These are phyloP conservation scores for Picea engelmannii DNA, from an alignment of 83 land plant species.

Conservation along the genomic window DNA sequence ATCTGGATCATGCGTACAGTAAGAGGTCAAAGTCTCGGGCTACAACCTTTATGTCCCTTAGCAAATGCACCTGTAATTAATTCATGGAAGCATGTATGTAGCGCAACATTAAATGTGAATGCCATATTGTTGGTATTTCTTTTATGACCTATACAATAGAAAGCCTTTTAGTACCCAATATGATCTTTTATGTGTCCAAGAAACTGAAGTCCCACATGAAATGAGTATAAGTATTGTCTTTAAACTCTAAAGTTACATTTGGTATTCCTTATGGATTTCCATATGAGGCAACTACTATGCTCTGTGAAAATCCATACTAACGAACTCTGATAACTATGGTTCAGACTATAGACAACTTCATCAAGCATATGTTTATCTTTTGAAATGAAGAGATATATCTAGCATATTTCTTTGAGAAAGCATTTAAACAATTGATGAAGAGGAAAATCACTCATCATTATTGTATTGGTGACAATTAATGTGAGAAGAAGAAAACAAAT, in stretches of 20 bases:
- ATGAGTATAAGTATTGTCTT: constrained; percentile 71
- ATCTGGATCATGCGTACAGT: too few relatives aligned
- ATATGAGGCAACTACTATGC: constrained; percentile 52
- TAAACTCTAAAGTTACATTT: constrained; percentile 64
- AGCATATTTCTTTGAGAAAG: too few relatives aligned
- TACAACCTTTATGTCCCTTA: constrained; percentile 82
- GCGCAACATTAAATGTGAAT: constrained; percentile 83
- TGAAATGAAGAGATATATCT: too few relatives aligned
- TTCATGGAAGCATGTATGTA: constrained; percentile 91
- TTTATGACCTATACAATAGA: constrained; percentile 61
- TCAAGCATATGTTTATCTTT: neutral
- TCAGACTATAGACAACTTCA: too few relatives aligned
- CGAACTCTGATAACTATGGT: too few relatives aligned
- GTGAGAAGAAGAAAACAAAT: neutral
- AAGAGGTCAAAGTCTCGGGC: too few relatives aligned
- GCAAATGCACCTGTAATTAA: constrained; percentile 67
- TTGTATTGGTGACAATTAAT: neutral
- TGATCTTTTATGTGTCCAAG: constrained; percentile 73
- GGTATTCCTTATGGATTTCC: constrained; percentile 65
- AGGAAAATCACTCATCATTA: neutral
- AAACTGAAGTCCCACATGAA: constrained; percentile 89
- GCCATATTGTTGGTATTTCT: constrained; percentile 72
- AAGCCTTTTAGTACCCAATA: constrained; percentile 46
- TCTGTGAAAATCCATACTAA: constrained; percentile 72
- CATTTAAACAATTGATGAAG: neutral